A percentile compares a stretch with the other conserved stretches of the same genome.
phyloP scores from a whole-genome alignment of 768 basidiomycete species.

The Cantharellus cinnabarinus region DNA sequence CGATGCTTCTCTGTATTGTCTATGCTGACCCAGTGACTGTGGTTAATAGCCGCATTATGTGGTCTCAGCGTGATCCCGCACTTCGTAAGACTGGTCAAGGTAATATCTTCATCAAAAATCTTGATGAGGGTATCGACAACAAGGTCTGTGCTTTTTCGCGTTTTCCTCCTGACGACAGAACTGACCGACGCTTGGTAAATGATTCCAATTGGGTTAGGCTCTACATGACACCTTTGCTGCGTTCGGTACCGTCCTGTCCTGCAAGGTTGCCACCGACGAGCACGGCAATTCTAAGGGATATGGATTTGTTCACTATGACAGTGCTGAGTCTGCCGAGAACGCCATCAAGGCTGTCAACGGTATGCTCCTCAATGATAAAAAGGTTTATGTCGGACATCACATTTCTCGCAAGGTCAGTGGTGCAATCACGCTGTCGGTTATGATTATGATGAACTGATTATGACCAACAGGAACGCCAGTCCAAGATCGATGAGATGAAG shows the following conservation, averaged over 20 bases:
- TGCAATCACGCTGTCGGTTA: not conserved
- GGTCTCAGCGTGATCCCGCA: conserved; percentile 99
- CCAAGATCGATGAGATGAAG: conserved; percentile 95
- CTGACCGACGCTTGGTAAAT: not conserved
- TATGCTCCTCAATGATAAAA: conserved; percentile 98
- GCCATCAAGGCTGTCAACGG: conserved; percentile 99
- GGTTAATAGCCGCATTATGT: conserved; percentile 82
- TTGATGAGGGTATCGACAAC: conserved; percentile 94
- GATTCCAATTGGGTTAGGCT: conserved; percentile 32
- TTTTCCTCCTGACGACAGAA: not conserved
- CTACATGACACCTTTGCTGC: conserved; percentile 99
- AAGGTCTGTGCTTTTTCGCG: conserved; percentile 34
- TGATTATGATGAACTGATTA: not conserved
- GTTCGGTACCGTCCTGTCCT: conserved; percentile 94
- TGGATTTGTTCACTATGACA: conserved; percentile 98
- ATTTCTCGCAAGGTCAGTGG: conserved; percentile 77
- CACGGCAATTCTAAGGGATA: conserved; percentile 92
- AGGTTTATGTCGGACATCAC: conserved; percentile 95
- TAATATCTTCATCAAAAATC: conserved; percentile 99
- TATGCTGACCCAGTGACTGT: not conserved
- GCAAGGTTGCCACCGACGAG: conserved; percentile 97
- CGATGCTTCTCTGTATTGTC: not conserved
- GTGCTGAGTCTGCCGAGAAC: conserved; percentile 81
- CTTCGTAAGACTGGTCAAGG: conserved; percentile 98
- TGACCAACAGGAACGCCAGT: conserved; percentile 70